A percentile compares a stretch with the other conserved stretches of the same genome.
Conservation (phyloP, 768 basidiomycete species). For the Lanmaoa pseudosensibilis region DNA sequence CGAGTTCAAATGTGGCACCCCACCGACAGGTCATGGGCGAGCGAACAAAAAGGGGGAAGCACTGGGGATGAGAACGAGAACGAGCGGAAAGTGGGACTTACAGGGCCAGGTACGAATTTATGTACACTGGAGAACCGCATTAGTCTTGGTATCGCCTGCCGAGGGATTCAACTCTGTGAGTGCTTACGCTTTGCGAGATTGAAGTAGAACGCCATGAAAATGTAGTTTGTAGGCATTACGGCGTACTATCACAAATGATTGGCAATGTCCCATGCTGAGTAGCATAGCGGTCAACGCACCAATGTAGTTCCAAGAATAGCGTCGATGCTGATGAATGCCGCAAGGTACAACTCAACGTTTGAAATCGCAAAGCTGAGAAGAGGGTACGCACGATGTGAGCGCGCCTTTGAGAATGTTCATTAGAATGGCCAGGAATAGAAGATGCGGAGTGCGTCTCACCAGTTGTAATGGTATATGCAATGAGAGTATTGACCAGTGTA, state of each 20-base stretch:
- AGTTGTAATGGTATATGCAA: slow-evolving; percentile 56
- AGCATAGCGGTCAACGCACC: slow-evolving; percentile 17
- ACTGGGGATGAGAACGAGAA: background rate
- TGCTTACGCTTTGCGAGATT: slow-evolving; percentile 53
- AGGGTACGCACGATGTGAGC: slow-evolving; percentile 36
- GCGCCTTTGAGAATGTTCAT: slow-evolving; percentile 35
- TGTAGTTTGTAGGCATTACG: slow-evolving; percentile 54
- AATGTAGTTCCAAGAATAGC: slow-evolving; percentile 46
- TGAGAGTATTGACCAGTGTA: slow-evolving; percentile 45
- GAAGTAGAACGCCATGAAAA: slow-evolving; percentile 56
- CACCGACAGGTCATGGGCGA: background rate
- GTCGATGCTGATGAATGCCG: slow-evolving; percentile 40
- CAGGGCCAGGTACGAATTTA: slow-evolving; percentile 56
- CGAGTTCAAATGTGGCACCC: background rate
- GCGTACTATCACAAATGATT: slow-evolving; percentile 34
- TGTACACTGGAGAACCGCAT: slow-evolving; percentile 41
- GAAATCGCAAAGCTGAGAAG: background rate
- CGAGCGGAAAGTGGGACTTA: slow-evolving; percentile 11
- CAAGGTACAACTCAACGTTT: background rate
- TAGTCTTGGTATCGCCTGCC: background rate
- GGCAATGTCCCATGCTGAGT: background rate
- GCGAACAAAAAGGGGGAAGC: background rate
- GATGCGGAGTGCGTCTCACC: slow-evolving; percentile 36
- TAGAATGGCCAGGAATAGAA: background rate
- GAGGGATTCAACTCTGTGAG: background rate